Conservation (phyloP, 352 stramenopile species). For the Thraustotheca clavata region DNA sequence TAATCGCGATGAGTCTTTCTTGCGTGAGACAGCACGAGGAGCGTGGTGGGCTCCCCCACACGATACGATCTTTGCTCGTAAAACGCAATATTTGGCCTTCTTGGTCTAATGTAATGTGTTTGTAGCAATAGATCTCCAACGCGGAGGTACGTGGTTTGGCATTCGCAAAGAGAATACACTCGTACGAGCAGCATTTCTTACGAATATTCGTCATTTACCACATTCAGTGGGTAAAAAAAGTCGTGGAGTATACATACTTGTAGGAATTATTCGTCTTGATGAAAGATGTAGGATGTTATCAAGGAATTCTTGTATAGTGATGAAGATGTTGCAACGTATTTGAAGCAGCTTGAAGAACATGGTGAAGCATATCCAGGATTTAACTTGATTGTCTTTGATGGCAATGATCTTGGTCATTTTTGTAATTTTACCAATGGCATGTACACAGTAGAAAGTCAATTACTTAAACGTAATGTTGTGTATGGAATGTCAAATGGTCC, state of each 20-base stretch:
- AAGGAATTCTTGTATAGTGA: slow-evolving; percentile 16
- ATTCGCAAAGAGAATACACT: neutral
- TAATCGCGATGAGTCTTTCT: slow-evolving; percentile 18
- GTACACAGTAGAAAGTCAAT: neutral
- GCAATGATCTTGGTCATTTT: slow-evolving; percentile 3
- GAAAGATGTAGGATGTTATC: slow-evolving; percentile 5
- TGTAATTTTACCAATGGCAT: slow-evolving; percentile 6
- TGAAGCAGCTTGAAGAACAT: neutral
- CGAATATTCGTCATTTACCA: slow-evolving; percentile 6
- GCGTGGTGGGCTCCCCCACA: slow-evolving; percentile 1
- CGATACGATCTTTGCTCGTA: slow-evolving; percentile 9
- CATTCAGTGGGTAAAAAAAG: neutral
- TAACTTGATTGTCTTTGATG: slow-evolving; percentile 19
- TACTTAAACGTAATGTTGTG: slow-evolving; percentile 11
- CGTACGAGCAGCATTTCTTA: slow-evolving; percentile 16
- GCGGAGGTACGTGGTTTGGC: slow-evolving; percentile 17
- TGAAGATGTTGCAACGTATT: neutral
- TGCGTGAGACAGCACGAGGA: neutral
- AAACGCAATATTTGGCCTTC: neutral
- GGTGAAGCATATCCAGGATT: slow-evolving; percentile 7
- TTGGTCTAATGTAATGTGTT: neutral
- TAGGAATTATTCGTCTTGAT: neutral
- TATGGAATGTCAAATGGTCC: slow-evolving; percentile 18
- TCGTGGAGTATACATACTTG: slow-evolving; percentile 5
- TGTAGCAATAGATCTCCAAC: slow-evolving; percentile 4